Evolutionary conservation across 768 basidiomycete genomes (phyloP).

Genomic region (Kondoa malvinella): DNA sequence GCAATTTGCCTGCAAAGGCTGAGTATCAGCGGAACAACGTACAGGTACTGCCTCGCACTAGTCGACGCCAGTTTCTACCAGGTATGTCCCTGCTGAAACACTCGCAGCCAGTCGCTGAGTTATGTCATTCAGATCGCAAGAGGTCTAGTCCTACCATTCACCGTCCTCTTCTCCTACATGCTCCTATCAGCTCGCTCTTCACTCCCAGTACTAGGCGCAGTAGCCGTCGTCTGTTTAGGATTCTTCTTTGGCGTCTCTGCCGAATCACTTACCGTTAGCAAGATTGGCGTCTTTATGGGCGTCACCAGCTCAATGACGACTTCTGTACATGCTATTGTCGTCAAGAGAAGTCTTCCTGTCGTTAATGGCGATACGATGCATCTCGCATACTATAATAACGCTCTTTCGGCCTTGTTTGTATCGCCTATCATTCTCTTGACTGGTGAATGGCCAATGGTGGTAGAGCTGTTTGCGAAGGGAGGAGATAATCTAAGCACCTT

Average conservation of each 20-base stretch:
- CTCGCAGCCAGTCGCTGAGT: conserved; percentile 35
- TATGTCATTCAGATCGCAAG: conserved; percentile 46
- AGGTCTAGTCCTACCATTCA: conserved; percentile 82
- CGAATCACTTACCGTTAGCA: conserved; percentile 30
- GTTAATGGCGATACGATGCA: conserved; percentile 70
- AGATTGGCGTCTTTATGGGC: conserved; percentile 69
- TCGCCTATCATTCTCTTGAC: conserved; percentile 54
- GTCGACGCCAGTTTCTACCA: conserved; percentile 81
- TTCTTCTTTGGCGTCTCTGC: conserved; percentile 47
- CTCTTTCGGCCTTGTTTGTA: conserved; percentile 55
- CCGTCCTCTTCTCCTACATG: conserved; percentile 67
- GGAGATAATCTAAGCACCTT: conserved; percentile 26
- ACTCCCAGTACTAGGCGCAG: conserved; percentile 52
- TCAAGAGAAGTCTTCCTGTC: conserved; percentile 37
- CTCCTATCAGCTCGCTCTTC: conserved; percentile 63
- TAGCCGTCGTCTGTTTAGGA: conserved; percentile 68
- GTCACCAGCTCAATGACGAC: conserved; percentile 71
- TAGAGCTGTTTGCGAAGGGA: conserved; percentile 43
- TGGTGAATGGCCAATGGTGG: conserved; percentile 54
- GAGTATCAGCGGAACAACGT: background rate
- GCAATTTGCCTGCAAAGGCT: conserved; percentile 12
- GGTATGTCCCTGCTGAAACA: conserved; percentile 1
- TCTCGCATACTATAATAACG: conserved; percentile 82
- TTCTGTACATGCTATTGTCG: conserved; percentile 42
- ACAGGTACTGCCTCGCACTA: conserved; percentile 38